Percentiles rank a stretch among this genome's conserved stretches.
Evolutionary conservation across 345 rosid species (phyloP).

Genomic region (Leavenworthia alabamica): DNA sequence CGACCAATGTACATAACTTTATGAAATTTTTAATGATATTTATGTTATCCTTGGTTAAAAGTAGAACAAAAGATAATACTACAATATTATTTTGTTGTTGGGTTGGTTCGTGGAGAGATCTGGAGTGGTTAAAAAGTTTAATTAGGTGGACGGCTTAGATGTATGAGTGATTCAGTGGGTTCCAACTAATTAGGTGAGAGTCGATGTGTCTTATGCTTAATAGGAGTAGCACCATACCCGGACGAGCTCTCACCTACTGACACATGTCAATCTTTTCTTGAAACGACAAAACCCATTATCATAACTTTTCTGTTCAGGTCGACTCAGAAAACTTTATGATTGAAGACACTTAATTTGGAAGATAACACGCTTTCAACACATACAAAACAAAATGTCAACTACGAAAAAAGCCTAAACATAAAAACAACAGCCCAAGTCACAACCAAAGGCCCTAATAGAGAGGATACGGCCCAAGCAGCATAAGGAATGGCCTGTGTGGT

Average conservation of each 20-base stretch:
- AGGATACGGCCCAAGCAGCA: constrained; percentile 15
- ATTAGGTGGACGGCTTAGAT: constrained; percentile 20
- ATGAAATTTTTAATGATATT: not conserved
- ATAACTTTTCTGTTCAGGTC: too few relatives aligned
- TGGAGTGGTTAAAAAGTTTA: constrained; percentile 22
- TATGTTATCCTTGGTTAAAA: not conserved
- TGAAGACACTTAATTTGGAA: too few relatives aligned
- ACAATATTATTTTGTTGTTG: constrained; percentile 15
- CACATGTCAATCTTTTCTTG: not conserved
- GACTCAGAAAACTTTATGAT: too few relatives aligned
- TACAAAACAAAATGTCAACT: not conserved
- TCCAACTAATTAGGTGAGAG: constrained; percentile 23
- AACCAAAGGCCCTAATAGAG: not conserved
- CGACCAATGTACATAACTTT: constrained; percentile 3
- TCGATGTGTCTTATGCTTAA: constrained; percentile 8
- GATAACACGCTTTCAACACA: too few relatives aligned
- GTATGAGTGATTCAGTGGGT: constrained; percentile 4
- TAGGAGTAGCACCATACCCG: not conserved
- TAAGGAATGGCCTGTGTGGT: constrained; percentile 26
- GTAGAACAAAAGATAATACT: too few relatives aligned
- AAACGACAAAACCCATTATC: too few relatives aligned
- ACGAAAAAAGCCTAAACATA: constrained; percentile 7
- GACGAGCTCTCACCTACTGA: not conserved
- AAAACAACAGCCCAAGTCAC: constrained; percentile 15
- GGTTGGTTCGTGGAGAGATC: constrained; percentile 6